Conservation (phyloP, 345 rosid genomes). For the Nasturtium officinale region DNA sequence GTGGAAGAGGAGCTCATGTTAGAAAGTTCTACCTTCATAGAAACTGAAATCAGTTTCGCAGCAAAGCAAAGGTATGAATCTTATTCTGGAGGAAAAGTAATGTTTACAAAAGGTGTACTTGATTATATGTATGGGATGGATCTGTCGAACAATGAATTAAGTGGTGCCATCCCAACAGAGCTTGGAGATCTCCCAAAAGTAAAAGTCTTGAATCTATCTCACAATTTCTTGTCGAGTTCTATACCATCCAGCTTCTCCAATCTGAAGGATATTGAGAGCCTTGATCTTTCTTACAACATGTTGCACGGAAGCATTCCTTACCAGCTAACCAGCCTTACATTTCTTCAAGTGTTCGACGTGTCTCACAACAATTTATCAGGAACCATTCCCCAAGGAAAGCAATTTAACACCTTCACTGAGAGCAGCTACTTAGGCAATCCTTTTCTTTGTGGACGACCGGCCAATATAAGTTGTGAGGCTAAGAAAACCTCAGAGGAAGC, state of each 20-base stretch:
- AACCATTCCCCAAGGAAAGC: conserved; percentile 1
- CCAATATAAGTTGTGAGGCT: background rate
- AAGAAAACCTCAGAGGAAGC: conserved; percentile 1
- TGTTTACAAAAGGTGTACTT: background rate
- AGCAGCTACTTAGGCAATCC: background rate
- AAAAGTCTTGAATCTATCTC: conserved; percentile 34
- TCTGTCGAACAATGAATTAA: conserved; percentile 41
- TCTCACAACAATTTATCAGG: conserved; percentile 24
- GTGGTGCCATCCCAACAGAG: conserved; percentile 39
- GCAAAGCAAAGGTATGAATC: background rate
- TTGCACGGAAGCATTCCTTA: conserved; percentile 26
- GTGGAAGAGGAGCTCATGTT: background rate
- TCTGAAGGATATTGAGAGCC: conserved; percentile 40
- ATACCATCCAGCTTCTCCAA: conserved; percentile 23
- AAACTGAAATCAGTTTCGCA: background rate
- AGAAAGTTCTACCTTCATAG: background rate
- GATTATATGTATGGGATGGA: conserved; percentile 43
- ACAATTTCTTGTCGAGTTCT: conserved; percentile 38
- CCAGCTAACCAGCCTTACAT: background rate
- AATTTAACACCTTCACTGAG: background rate
- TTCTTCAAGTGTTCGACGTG: background rate
- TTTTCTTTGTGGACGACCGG: conserved; percentile 9
- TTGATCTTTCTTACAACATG: conserved; percentile 30
- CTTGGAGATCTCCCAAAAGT: conserved; percentile 30
- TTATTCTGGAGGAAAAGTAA: background rate